A percentile compares a stretch with the other conserved stretches of the same genome.
These are phyloP conservation scores for Neurospora discreta DNA, from an alignment of 495 filamentous ascomycete species.

Conservation along the genomic window DNA sequence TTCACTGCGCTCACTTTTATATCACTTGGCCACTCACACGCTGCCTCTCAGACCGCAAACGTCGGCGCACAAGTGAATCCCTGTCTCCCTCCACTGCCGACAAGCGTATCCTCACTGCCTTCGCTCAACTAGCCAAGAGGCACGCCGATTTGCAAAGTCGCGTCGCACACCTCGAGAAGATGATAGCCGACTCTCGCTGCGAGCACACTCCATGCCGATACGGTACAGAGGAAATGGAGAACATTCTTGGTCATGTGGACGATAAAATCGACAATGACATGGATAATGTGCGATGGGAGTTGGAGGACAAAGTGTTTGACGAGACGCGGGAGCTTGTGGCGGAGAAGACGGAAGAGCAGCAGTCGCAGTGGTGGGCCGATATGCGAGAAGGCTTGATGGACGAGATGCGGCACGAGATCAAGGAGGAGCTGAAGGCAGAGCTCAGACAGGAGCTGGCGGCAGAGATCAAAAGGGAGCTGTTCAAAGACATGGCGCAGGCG, in stretches of 20 bases:
- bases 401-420: neutral
- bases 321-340: neutral
- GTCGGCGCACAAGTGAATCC: neutral
- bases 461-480: slow-evolving; percentile 1
- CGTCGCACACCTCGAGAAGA: slow-evolving; percentile 1
- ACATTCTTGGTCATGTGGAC: neutral
- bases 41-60: neutral
- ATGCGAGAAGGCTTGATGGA: neutral
- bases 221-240: neutral
- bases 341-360: slow-evolving; percentile 1
- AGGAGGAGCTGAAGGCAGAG: neutral
- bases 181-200: neutral
- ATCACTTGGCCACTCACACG: neutral
- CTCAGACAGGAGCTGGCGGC: neutral
- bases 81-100: neutral
- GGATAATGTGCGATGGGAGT: neutral
- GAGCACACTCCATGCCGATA: slow-evolving; percentile 1
- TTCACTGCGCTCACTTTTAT: neutral
- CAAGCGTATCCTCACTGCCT: neutral
- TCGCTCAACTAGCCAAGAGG: neutral
- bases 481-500: slow-evolving; percentile 5
- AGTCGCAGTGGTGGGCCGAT: neutral
- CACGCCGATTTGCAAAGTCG: neutral
- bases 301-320: slow-evolving; percentile 1
- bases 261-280: slow-evolving; percentile 1